These are phyloP conservation scores for Boletus sp. DNA, from an alignment of 1,284 basidiomycete genomes.

Conservation along the genomic window DNA sequence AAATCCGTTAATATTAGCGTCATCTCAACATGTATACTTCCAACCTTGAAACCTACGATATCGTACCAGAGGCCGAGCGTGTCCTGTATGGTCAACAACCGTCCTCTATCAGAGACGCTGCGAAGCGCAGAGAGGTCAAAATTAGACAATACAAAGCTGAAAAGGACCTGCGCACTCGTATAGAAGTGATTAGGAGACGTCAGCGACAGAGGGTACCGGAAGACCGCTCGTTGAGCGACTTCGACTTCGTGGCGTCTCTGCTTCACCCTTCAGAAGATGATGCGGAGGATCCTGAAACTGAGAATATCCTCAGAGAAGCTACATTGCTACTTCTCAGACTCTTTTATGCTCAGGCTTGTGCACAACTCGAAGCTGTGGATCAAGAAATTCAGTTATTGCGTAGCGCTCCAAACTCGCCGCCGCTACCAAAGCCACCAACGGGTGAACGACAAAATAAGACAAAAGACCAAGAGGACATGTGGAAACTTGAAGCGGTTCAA, in stretches of 20 bases:
- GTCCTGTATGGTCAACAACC: constrained; percentile 47
- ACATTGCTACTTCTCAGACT: constrained; percentile 71
- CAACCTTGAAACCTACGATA: constrained; percentile 63
- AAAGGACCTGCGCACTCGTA: constrained; percentile 67
- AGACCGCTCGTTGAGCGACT: constrained; percentile 43
- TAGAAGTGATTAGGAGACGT: constrained; percentile 58
- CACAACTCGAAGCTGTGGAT: constrained; percentile 64
- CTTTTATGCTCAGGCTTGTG: constrained; percentile 65
- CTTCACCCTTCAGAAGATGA: constrained; percentile 47
- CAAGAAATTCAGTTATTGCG: constrained; percentile 75
- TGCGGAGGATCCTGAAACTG: constrained; percentile 56
- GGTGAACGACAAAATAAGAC: constrained; percentile 38
- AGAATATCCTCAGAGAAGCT: constrained; percentile 63
- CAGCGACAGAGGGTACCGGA: constrained; percentile 38
- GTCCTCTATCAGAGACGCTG: constrained; percentile 55
- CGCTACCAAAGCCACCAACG: constrained; percentile 32
- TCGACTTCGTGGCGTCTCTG: constrained; percentile 60
- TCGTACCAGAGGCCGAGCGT: constrained; percentile 63
- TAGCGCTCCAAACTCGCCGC: constrained; percentile 46
- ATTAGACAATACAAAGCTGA: constrained; percentile 85
- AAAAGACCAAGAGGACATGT: constrained; percentile 54
- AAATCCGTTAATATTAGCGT: constrained; percentile 39
- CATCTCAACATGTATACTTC: constrained; percentile 55
- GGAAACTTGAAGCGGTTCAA: constrained; percentile 69
- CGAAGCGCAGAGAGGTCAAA: constrained; percentile 75